Conservation (phyloP, 2,329 filamentous ascomycete genomes). For the Hymenoscyphus repandus region DNA sequence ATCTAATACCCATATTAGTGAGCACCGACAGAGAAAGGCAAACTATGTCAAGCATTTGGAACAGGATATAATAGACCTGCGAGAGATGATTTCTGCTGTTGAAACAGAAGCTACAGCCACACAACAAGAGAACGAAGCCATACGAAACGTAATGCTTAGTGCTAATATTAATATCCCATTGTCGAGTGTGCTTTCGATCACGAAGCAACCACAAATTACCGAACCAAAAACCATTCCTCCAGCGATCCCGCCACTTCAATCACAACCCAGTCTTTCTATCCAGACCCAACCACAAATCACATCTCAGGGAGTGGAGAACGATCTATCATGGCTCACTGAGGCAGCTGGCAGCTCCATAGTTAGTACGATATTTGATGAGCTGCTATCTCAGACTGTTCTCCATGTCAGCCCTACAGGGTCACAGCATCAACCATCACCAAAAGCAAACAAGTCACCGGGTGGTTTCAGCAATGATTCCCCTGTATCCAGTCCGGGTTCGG, state of each 20-base stretch:
- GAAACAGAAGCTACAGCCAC: constrained; percentile 16
- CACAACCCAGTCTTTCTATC: not conserved
- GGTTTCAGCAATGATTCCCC: constrained; percentile 1
- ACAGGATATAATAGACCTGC: constrained; percentile 25
- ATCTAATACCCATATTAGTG: constrained; percentile 13
- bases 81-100: constrained; percentile 21
- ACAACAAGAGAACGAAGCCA: constrained; percentile 22
- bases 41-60: constrained; percentile 28
- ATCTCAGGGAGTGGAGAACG: not conserved
- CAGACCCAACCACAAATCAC: too few species aligned
- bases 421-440: not conserved
- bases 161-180: constrained; percentile 9
- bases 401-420: constrained; percentile 12
- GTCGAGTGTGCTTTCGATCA: too few species aligned
- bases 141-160: constrained; percentile 14
- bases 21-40: constrained; percentile 28
- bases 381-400: constrained; percentile 16
- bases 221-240: not conserved
- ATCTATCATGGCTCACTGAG: not conserved
- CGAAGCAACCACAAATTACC: not conserved
- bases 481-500: not conserved
- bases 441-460: not conserved
- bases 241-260: not conserved
- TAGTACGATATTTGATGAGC: constrained; percentile 17
- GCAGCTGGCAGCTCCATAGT: constrained; percentile 12